phyloP scores from a whole-genome alignment of 73 alveolate genomes.

The Strombidium stylifer region DNA sequence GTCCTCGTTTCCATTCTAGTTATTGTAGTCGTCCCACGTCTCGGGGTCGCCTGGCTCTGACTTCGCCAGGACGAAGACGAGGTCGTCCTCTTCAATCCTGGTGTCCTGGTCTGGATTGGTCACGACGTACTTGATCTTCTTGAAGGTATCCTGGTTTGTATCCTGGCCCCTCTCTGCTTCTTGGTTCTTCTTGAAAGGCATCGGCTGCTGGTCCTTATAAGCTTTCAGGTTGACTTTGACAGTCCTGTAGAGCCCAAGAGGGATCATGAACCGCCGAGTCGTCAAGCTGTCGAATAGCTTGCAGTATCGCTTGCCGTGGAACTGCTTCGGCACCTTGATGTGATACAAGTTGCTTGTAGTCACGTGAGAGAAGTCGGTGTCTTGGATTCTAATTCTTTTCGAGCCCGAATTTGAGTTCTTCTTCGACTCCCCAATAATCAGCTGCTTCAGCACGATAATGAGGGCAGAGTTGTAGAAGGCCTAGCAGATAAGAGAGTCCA shows the following conservation, averaged over 20 bases:
- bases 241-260: slow-evolving; percentile 71
- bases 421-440: slow-evolving; percentile 84
- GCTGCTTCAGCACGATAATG: slow-evolving; percentile 80
- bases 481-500: slow-evolving; percentile 91
- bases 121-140: slow-evolving; percentile 82
- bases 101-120: slow-evolving; percentile 89
- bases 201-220: not conserved
- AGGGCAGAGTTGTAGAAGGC: slow-evolving; percentile 93
- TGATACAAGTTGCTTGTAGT: slow-evolving; percentile 63
- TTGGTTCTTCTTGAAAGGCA: not conserved
- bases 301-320: slow-evolving; percentile 53
- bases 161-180: not conserved
- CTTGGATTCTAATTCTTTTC: not conserved
- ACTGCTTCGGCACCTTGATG: slow-evolving; percentile 45
- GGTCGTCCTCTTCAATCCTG: slow-evolving; percentile 73
- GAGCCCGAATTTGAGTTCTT: slow-evolving; percentile 12
- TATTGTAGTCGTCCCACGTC: not conserved
- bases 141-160: slow-evolving; percentile 28
- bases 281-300: slow-evolving; percentile 61
- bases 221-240: slow-evolving; percentile 9
- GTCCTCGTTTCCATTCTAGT: not conserved
- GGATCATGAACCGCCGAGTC: slow-evolving; percentile 55
- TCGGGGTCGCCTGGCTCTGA: slow-evolving; percentile 59
- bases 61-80: slow-evolving; percentile 82
- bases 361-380: slow-evolving; percentile 40